Evolutionary conservation across 305 asterid species (phyloP), one percentile per base, ranked within the genome.

Genomic region (Ruellia speciosa): DNA sequence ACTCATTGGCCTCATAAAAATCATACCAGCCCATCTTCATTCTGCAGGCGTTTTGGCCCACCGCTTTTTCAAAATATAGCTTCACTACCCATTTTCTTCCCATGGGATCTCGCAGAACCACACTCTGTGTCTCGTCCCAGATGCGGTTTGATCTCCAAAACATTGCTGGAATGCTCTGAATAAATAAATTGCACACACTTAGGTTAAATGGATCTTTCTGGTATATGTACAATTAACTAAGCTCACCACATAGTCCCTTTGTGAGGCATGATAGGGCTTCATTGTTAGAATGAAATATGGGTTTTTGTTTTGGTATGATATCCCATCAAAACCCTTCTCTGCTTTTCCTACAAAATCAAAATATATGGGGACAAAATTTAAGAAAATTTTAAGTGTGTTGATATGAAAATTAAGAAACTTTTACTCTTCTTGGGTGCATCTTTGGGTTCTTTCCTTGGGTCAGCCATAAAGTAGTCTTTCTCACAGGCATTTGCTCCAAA

Each of bases 91-190:
- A 72, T 55, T 2, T 10, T 13, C 45, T 45, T 18, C 63, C 56
- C 0, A 9, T 6, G 5, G 58, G 52, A 60, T 52, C 68, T 35
- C 68, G 59, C 7, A 72, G 16, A 14, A 0, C n/a, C 7, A 15
- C 39, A 5, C 47, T 11, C 0, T 37, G 6, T 34, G 10, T 31
- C 14, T 17, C 53, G 20, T 18, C 0, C 0, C 49, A 15, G 12
- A 64, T 19, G 28, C 46, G 11, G 28, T 64, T 49, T 12, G 33
- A 20, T 43, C 33, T 64, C 62, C 28, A 33, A 56, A 67, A 56
- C 6, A 34, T 24, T 3, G 0, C 11, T 1, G 70, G 77, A 18
- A 72, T 59, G 0, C 7, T n/a, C 77, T 72, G 67, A 24, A 66
- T 3, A 34, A 34, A 3, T n/a, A n/a, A n/a, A n/a, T n/a, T n/a